These are phyloP conservation scores for Logfia minima DNA, from an alignment of 129 eudicot genomes.

Conservation along the genomic window DNA sequence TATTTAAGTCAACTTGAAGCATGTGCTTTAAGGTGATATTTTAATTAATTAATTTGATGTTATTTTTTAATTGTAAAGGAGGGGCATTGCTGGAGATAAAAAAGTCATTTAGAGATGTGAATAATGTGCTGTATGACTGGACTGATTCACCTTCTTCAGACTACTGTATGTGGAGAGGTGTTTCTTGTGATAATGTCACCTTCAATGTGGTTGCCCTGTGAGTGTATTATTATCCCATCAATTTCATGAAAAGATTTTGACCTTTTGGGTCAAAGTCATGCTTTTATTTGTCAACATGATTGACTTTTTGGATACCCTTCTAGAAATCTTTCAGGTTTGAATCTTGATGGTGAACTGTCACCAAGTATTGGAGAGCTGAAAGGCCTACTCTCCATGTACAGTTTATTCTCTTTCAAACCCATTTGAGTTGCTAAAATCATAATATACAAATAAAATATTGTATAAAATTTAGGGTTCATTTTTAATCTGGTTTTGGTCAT, in stretches of 20 bases:
- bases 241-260: not conserved
- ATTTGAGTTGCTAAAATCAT: not conserved
- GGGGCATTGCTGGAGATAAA: constrained; percentile 80
- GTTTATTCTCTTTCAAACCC: constrained; percentile 22
- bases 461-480: not conserved
- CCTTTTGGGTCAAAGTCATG: not conserved
- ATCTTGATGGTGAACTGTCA: constrained; percentile 96
- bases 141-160: constrained; percentile 83
- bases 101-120: constrained; percentile 94
- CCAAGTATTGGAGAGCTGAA: constrained; percentile 86
- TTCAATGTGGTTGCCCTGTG: constrained; percentile 90
- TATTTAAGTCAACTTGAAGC: not conserved
- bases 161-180: constrained; percentile 93
- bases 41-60: constrained; percentile 7
- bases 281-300: constrained; percentile 18
- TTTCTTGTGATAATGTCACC: constrained; percentile 93
- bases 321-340: constrained; percentile 87
- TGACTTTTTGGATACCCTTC: constrained; percentile 28
- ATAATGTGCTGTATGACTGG: constrained; percentile 98
- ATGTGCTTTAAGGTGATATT: constrained; percentile 25
- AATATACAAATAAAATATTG: not conserved
- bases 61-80: constrained; percentile 41
- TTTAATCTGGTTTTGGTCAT: constrained; percentile 5
- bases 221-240: constrained; percentile 30
- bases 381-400: constrained; percentile 69